Base-by-base conservation (phyloP, 495 filamentous ascomycete species). In the Entonaema liquescens region DNA sequence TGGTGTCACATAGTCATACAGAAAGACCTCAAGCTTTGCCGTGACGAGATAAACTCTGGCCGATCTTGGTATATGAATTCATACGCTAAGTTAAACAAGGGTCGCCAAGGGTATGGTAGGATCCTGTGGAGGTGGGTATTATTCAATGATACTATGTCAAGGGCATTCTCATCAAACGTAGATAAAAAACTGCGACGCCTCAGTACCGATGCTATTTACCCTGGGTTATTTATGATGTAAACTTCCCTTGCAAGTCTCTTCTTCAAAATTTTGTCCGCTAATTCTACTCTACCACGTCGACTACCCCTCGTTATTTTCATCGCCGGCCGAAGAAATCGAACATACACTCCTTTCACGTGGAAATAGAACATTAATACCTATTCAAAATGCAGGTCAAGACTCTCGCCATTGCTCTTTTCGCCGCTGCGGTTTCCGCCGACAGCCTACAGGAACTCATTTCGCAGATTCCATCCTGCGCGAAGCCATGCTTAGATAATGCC, bases 401-500 rank as follows among this genome's bases (percentile, higher is more conserved):
- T 47, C 36, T 68, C 58, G 47, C 59, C 17, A 6, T 73, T 28
- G 59, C 70, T 19, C 50, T 77, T 47, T 71, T 75, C 67, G 61
- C 52, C 52, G 47, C 58, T 47, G 56, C 67, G 5, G 70, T 50
- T 19, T 53, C 67, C 57, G 69, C 72, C 35, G 7, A 74, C 17
- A 60, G 62, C 53, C 8, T 62, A 8, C 62, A 65, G 29, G 44
- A 76, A 15, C 66, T 79, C 50, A 17, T 71, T 58, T 28, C 61
- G 9, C 25, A 77, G 56, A 66, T 79, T 5, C 77, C 77, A 12
- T 13, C 59, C 5, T 79, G 77, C 57, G 72, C 77, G 9, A 66
- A 70, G 70, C 33, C 59, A 2, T 79, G 77, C 50, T 56, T 79
- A 17, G 62, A 70, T 52, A 49, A 61, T 17, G 70, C 67, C 13